These are phyloP conservation scores for Solanum raphanifolium DNA, from an alignment of 257 asterid genomes.

Conservation along the genomic window DNA sequence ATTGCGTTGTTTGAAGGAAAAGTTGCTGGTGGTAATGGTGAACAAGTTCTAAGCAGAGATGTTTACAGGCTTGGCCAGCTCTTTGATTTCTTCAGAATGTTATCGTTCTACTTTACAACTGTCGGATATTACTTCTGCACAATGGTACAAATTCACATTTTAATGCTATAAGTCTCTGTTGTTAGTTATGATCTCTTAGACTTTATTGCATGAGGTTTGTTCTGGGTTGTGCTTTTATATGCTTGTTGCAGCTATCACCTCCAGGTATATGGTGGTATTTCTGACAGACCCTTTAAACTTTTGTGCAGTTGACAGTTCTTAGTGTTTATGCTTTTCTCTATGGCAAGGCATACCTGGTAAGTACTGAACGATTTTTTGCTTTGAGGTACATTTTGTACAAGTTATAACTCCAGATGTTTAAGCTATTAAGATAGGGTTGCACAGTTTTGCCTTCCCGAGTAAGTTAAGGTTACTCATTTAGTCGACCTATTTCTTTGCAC, in stretches of 20 bases:
- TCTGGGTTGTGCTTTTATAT: neutral
- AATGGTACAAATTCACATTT: constrained; percentile 47
- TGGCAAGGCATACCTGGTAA: constrained; percentile 91
- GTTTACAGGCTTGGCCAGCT: constrained; percentile 96
- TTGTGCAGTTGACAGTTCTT: constrained; percentile 90
- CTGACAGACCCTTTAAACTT: neutral
- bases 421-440: neutral
- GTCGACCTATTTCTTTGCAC: neutral
- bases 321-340: constrained; percentile 82
- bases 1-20: constrained; percentile 98
- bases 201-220: neutral
- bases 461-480: neutral
- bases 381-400: neutral
- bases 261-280: neutral
- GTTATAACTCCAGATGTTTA: neutral
- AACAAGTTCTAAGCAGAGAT: constrained; percentile 97
- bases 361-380: constrained; percentile 7
- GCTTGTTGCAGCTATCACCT: neutral
- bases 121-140: constrained; percentile 96
- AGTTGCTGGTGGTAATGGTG: constrained; percentile 99
- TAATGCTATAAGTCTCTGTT: neutral
- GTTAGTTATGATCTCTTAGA: neutral
- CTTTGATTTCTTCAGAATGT: constrained; percentile 93
- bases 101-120: constrained; percentile 93
- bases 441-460: neutral